These are phyloP conservation scores for Daedalea quercina DNA, from an alignment of 768 basidiomycete species.

Conservation along the genomic window DNA sequence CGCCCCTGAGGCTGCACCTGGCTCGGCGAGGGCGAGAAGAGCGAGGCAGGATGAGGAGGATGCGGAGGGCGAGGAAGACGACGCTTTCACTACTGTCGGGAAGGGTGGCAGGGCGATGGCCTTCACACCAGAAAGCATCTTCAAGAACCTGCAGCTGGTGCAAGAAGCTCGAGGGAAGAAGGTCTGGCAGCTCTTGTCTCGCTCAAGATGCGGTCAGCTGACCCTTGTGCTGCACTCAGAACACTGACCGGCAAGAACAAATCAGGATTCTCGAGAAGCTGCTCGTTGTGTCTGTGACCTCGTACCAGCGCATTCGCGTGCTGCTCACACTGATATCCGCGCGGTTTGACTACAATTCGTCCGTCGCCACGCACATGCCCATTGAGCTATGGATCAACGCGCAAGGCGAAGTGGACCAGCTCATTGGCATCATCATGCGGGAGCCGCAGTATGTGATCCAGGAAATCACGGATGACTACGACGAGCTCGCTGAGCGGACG, in stretches of 20 bases:
- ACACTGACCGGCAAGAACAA: constrained; percentile 94
- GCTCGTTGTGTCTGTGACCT: constrained; percentile 75
- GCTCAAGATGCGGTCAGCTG: background rate
- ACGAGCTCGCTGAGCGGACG: constrained; percentile 78
- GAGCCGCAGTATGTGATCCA: constrained; percentile 80
- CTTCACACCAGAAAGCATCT: constrained; percentile 79
- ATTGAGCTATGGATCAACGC: constrained; percentile 86
- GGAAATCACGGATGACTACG: constrained; percentile 84
- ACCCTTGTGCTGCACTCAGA: constrained; percentile 43
- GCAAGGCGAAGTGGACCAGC: constrained; percentile 81
- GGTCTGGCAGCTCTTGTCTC: constrained; percentile 36
- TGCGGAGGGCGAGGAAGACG: constrained; percentile 40
- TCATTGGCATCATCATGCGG: constrained; percentile 70
- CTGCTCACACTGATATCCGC: constrained; percentile 90
- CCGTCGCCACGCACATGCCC: constrained; percentile 82
- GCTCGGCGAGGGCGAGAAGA: constrained; percentile 29
- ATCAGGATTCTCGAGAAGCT: constrained; percentile 86
- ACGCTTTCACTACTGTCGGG: constrained; percentile 86
- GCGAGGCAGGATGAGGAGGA: constrained; percentile 31
- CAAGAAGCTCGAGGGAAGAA: constrained; percentile 96
- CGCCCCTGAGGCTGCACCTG: constrained; percentile 36
- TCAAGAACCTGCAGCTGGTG: constrained; percentile 86
- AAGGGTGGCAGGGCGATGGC: constrained; percentile 82
- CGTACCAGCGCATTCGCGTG: constrained; percentile 92
- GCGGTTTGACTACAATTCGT: constrained; percentile 95